These are phyloP conservation scores for Tricholoma terreum DNA, from an alignment of 768 basidiomycete genomes.

Conservation along the genomic window DNA sequence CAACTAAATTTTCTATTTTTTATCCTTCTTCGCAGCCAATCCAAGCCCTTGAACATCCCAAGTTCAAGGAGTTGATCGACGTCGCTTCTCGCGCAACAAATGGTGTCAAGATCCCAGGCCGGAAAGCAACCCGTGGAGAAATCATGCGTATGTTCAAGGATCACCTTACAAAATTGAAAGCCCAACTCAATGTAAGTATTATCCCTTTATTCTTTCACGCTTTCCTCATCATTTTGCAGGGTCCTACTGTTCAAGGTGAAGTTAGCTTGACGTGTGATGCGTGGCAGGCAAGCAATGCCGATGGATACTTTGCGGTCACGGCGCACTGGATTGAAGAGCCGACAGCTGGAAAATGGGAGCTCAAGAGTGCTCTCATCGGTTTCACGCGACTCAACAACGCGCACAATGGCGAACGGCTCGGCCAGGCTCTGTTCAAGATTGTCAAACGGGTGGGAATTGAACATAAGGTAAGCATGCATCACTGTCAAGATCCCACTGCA, in stretches of 20 bases:
- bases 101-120: too few relatives aligned
- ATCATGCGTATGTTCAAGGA: too few relatives aligned
- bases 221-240: not conserved
- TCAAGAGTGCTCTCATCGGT: conserved; percentile 9
- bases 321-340: too few relatives aligned
- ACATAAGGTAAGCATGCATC: not conserved
- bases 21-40: conserved; percentile 35
- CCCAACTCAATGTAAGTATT: not conserved
- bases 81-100: not conserved
- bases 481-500: not conserved
- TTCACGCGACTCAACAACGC: too few relatives aligned
- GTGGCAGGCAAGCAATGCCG: conserved; percentile 36
- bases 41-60: too few relatives aligned
- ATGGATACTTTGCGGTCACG: not conserved
- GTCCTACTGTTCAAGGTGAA: too few relatives aligned
- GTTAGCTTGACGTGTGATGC: conserved; percentile 36
- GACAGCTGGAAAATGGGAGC: not conserved
- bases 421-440: too few relatives aligned
- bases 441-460: conserved; percentile 30
- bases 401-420: too few relatives aligned
- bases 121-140: not conserved
- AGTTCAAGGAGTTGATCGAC: conserved; percentile 22
- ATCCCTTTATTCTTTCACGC: not conserved
- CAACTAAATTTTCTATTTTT: too few relatives aligned
- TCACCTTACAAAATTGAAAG: too few relatives aligned